Evolutionary conservation across 139 green algal genomes (phyloP), one percentile per base, ranked within the genome.

Genomic region (Edaphochlamys debaryana): DNA sequence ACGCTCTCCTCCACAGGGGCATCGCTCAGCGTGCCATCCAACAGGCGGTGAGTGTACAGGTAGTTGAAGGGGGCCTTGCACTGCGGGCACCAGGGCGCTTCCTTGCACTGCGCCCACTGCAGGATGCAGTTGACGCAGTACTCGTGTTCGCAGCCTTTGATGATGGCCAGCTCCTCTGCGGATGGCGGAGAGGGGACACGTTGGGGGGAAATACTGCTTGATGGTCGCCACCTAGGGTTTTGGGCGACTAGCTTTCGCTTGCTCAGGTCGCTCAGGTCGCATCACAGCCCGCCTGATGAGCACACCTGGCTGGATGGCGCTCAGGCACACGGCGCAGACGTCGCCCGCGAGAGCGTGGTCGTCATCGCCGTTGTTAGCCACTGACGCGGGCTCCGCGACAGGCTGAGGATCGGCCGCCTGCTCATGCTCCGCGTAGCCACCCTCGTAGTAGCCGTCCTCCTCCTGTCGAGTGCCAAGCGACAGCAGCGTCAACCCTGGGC

Each of bases 61-160:
- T 91, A 90, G 52, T 74, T 77, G 71, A 94, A 93, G 17, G 86
- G 91, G 56, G 60, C 69, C 85, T 92, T 92, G 89, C 93, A 98
- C 86, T 98, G 93, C 1, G 95, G 95, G 93, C 95, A 98, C 70
- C 67, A 63, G 11, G 87, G 67, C 42, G 84, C 67, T 32, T 92
- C 89, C 83, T 93, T 94, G 84, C 89, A 90, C 36, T 92, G 45
- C 4, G 95, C 90, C 95, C 95, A 98, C 56, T 87, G 82, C 68
- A 98, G 87, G 73, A 98, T 96, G 82, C 95, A 98, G 32, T 92
- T 89, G 30, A 89, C 88, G 73, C 95, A 98, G 84, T 98, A 98
- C n/a, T 88, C 74, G 76, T 98, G 95, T 77, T 97, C 93, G 84
- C 95, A 98, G 64, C 94, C 95, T 42, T 83, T 83, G 36, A 83